phyloP scores from a whole-genome alignment of 2,329 filamentous ascomycete species.

The Emergomyces orientalis region DNA sequence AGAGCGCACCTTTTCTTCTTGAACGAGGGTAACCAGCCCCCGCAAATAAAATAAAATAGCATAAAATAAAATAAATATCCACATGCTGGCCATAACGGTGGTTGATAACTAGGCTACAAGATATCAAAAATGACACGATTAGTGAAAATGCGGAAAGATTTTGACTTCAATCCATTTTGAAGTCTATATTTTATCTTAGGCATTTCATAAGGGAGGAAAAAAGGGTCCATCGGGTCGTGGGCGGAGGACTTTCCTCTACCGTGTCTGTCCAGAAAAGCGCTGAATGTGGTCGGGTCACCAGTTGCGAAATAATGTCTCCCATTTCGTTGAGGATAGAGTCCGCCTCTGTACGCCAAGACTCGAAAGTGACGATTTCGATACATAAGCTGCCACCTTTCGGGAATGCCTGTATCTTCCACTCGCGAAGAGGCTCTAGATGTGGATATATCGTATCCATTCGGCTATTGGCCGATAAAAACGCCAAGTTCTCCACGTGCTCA shows the following conservation, averaged over 20 bases:
- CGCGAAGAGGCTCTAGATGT: slow-evolving; percentile 44
- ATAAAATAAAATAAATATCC: not conserved
- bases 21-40: too few species aligned
- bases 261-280: slow-evolving; percentile 4
- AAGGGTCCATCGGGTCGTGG: not conserved
- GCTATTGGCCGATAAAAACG: slow-evolving; percentile 21
- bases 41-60: not conserved
- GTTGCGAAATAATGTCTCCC: slow-evolving; percentile 28
- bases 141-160: not conserved
- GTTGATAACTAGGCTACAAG: not conserved
- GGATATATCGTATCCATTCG: slow-evolving; percentile 50
- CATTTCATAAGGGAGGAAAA: not conserved
- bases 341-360: slow-evolving; percentile 46
- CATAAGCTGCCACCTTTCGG: slow-evolving; percentile 44
- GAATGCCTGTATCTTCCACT: slow-evolving; percentile 56
- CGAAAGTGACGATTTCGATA: slow-evolving; percentile 52
- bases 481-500: slow-evolving; percentile 44
- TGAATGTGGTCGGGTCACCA: slow-evolving; percentile 24
- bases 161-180: not conserved
- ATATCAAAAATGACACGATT: not conserved
- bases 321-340: slow-evolving; percentile 44
- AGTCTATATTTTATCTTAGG: not conserved
- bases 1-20: not conserved
- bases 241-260: not conserved
- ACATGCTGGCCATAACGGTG: not conserved